Base-by-base conservation (phyloP, 805 yeast genomes). In the Teunomyces kruisii region DNA sequence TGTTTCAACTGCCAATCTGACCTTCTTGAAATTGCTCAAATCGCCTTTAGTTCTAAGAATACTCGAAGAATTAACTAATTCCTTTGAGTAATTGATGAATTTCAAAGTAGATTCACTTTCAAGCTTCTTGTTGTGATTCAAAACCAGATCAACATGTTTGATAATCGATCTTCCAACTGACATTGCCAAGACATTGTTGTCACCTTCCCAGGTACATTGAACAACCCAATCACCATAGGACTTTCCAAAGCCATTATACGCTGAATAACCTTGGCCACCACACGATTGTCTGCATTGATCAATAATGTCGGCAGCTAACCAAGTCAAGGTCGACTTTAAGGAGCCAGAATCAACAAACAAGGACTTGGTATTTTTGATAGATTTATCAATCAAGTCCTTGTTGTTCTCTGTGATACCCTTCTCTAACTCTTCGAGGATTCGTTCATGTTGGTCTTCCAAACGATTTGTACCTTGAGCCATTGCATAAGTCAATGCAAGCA, bases 121-220 rank as follows among this genome's bases (percentile, higher is more conserved):
- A 40, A 67, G 67, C 40, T 57, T 57, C 51, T 63, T 61, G 50
- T 63, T 68, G 40, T 59, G 53, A 27, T 57, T 49, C 27, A 67
- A 41, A 27, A 67, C 62, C 24, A 56, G 62, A 37, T 52, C 55
- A 26, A 67, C 59, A 43, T 58, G 52, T 56, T 64, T 67, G 44
- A 68, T 56, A 32, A 72, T 56, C 37, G 74, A 65, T 49, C 70
- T 63, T 56, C 77, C 76, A 43, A 65, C 69, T 42, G 67, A 60
- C 58, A 70, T 57, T 36, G 68, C 72, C 54, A 72, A 64, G 35
- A 72, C 76, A 52, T 65, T 72, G 62, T 72, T 72, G 54, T 72
- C 77, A 58, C 77, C 77, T 58, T 72, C 77, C 77, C 77, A 72
- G 26, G 77, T 72, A 59, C 75, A 69, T 59, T 70, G 75, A 33